Base-by-base conservation (phyloP, 371 early-diverging fungal species). In the Mucor irregularis region DNA sequence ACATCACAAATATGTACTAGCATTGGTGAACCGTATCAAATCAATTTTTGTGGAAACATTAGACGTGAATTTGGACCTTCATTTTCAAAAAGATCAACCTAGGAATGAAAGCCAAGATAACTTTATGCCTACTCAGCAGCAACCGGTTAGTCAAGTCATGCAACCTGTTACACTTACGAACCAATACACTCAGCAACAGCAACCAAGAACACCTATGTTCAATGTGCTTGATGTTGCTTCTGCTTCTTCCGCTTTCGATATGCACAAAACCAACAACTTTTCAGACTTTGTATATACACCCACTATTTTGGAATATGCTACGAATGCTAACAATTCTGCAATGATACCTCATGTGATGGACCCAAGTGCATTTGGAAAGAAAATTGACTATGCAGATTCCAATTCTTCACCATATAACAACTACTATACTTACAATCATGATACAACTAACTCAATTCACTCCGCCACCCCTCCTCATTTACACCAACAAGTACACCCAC, bases 1-100 rank as follows among this genome's bases (percentile, higher is more conserved):
- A 26, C 70, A 72, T 34, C 78, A 78, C 51, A 74, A 72, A 22
- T 65, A 71, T 47, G 73, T 74, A 0, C 42, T 51, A 1, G 48
- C 64, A 6, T 44, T 78, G 1, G 56, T 74, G 6, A 31, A 42
- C 17, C 51, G 64, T 16, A 76, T 76, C 28, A 53, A 64, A 7
- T n/a, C 45, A 4, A 44, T 56, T 25, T 56, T 62, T 21, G 17
- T 22, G 22, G 62, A 62, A 24, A 24, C 47, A 7, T 11, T 54
- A 10, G 17, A 44, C 13, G 37, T 43, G 9, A 24, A 61, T 8
- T 22, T 52, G 4, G 22, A 11, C 2, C 22, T 46, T 33, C 45
- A 48, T 34, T n/a, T n/a, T n/a, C n/a, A n/a, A n/a, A n/a, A n/a
- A n/a, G n/a, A n/a, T n/a, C n/a, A n/a, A n/a, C n/a, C n/a, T n/a